Evolutionary conservation across 2,329 filamentous ascomycete species (phyloP), one percentile per base, ranked within the genome.

Genomic region (Bipolaris victoriae): DNA sequence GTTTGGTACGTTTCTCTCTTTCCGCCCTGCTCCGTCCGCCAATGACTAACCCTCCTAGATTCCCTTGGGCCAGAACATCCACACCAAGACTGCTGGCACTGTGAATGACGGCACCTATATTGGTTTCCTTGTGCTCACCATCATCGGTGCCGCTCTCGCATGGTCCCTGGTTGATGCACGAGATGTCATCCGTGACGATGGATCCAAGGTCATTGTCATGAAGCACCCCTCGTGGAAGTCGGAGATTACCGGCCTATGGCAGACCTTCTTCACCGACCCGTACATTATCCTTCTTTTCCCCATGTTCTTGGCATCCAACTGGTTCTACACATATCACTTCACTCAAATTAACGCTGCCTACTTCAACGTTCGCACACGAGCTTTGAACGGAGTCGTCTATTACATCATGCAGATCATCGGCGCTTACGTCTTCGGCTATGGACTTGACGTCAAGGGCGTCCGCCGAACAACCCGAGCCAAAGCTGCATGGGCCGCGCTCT

Each of bases 191-290:
- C 91, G 92, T 60, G 81, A 84, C 36, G 91, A 97, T 72, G 91
- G 91, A 57, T 89, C 89, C 56, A 79, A 86, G 57, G 87, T 96
- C 71, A 92, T 96, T 61, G 78, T 93, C 61, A 96, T 94, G 90
- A 94, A 95, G 81, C 90, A 96, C 77, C 92, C 92, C 3, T 90
- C 90, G 49, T 96, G 90, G 90, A 86, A 86, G 70, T 88, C 90
- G 3, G 92, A 97, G 78, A 77, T 96, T 60, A 62, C 84, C 16
- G 92, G 92, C 53, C 85, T 97, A 2, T 89, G 83, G 76, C 84
- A 95, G 75, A 91, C 90, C 0, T 78, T 96, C 55, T 78, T 79
- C 49, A 82, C 82, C 31, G 89, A 95, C 65, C 86, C 86, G 5
- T 93, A 88, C 78, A 88, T 95, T 67, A 61, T 93, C 53, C 76